These are phyloP conservation scores for Aureobasidium melanogenum DNA, from an alignment of 2,329 filamentous ascomycete species.

Conservation along the genomic window DNA sequence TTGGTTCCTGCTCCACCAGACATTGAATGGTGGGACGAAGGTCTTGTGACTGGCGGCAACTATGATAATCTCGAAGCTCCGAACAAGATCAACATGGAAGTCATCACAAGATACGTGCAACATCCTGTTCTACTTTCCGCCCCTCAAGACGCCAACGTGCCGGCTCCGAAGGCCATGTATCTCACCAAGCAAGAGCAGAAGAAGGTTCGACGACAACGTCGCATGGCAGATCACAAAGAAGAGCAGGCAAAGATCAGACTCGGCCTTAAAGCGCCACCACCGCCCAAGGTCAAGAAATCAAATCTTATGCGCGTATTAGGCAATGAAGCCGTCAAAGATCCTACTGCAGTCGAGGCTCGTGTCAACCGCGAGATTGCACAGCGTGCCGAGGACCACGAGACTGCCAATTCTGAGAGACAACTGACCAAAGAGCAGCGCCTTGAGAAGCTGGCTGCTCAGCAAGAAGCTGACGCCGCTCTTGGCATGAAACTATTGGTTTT, in stretches of 20 bases:
- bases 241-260: slow-evolving; percentile 92
- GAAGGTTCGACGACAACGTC: slow-evolving; percentile 79
- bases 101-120: slow-evolving; percentile 85
- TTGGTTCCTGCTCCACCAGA: slow-evolving; percentile 74
- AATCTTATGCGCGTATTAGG: slow-evolving; percentile 97
- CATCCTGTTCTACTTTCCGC: slow-evolving; percentile 87
- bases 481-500: slow-evolving; percentile 83
- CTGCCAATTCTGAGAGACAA: slow-evolving; percentile 74
- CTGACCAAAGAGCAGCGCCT: slow-evolving; percentile 79
- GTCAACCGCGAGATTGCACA: slow-evolving; percentile 91
- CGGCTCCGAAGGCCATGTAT: slow-evolving; percentile 79
- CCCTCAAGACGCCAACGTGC: slow-evolving; percentile 76
- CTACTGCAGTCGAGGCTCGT: slow-evolving; percentile 88
- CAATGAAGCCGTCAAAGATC: slow-evolving; percentile 87
- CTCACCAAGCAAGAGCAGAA: slow-evolving; percentile 85
- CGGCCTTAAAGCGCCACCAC: slow-evolving; percentile 78
- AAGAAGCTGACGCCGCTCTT: slow-evolving; percentile 78
- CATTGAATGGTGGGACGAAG: slow-evolving; percentile 98
- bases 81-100: slow-evolving; percentile 27
- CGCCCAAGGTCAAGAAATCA: slow-evolving; percentile 92
- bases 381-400: slow-evolving; percentile 67
- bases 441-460: slow-evolving; percentile 74
- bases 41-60: slow-evolving; percentile 58
- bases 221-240: slow-evolving; percentile 91
- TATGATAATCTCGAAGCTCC: slow-evolving; percentile 67